Evolutionary conservation across 192 early-diverging fungal species (phyloP).

Genomic region (Geranomyces variabilis): DNA sequence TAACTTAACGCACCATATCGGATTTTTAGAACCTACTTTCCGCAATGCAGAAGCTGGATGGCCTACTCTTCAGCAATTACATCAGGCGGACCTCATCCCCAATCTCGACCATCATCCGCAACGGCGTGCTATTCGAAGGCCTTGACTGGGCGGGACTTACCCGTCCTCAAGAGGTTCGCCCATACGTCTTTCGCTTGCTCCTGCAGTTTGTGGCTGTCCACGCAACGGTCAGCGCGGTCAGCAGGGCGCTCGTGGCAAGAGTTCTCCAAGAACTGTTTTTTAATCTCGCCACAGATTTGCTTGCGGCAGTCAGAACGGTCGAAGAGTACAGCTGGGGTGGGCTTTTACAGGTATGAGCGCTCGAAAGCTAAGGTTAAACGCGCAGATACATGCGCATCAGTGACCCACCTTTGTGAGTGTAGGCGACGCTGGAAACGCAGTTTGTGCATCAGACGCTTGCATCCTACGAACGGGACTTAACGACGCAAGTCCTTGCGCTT

Average conservation of each 20-base stretch:
- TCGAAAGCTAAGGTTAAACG: too few species aligned
- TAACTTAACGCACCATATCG: neutral
- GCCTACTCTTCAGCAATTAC: constrained; percentile 84
- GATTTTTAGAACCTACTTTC: constrained; percentile 62
- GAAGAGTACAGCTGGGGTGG: constrained; percentile 89
- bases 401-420: neutral
- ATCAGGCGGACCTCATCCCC: constrained; percentile 73
- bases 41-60: constrained; percentile 77
- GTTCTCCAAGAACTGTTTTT: constrained; percentile 75
- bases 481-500: constrained; percentile 69
- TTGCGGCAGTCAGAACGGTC: constrained; percentile 75
- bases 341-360: constrained; percentile 81
- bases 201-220: constrained; percentile 87
- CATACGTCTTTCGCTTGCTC: constrained; percentile 85
- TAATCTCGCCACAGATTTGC: constrained; percentile 77
- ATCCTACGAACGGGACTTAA: constrained; percentile 70
- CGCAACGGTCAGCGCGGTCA: constrained; percentile 84
- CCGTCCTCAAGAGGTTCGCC: constrained; percentile 79
- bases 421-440: constrained; percentile 89
- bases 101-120: constrained; percentile 71
- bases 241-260: constrained; percentile 74
- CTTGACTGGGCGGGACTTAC: constrained; percentile 83
- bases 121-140: constrained; percentile 83
- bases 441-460: constrained; percentile 84
- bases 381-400: too few species aligned